Conservation (phyloP, 139 green algal species). For the Eudorina sp. region DNA sequence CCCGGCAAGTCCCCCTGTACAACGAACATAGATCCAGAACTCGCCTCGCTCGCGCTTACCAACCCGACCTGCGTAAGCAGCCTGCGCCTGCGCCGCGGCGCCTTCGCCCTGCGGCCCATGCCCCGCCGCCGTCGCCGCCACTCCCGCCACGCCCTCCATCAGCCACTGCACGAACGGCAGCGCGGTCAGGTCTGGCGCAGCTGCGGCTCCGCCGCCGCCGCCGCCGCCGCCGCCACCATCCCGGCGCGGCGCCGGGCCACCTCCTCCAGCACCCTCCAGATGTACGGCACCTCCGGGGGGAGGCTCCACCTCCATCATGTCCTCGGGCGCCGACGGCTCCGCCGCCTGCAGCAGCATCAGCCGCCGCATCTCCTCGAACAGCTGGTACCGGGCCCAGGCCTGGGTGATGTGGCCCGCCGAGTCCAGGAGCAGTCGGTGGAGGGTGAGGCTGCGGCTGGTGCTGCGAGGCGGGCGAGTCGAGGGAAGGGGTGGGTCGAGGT, state of each 20-base stretch:
- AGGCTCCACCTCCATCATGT: slow-evolving; percentile 2
- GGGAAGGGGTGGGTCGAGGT: not conserved
- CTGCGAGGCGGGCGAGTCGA: not conserved
- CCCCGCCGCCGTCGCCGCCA: not conserved
- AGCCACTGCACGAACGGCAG: slow-evolving; percentile 39
- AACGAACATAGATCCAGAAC: no score
- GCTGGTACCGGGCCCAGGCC: slow-evolving; percentile 36
- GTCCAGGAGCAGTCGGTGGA: slow-evolving; percentile 38
- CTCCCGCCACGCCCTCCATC: not conserved
- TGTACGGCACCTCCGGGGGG: not conserved
- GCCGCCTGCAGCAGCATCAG: slow-evolving; percentile 28
- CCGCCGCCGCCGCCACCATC: not conserved
- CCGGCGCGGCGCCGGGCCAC: not conserved
- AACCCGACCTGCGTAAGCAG: slow-evolving; percentile 29
- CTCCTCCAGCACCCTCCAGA: not conserved
- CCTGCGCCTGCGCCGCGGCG: slow-evolving; percentile 16
- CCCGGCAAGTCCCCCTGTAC: no score
- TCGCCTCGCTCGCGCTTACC: no score
- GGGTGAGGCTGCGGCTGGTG: slow-evolving; percentile 34
- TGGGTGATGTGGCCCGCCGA: not conserved
- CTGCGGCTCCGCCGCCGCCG: not conserved
- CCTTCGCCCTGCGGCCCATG: slow-evolving; percentile 25
- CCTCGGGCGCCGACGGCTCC: not conserved
- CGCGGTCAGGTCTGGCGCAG: slow-evolving; percentile 12
- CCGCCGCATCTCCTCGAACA: slow-evolving; percentile 36